Base-by-base conservation (phyloP, 441 rosid genomes). In the Gossypium aridum region DNA sequence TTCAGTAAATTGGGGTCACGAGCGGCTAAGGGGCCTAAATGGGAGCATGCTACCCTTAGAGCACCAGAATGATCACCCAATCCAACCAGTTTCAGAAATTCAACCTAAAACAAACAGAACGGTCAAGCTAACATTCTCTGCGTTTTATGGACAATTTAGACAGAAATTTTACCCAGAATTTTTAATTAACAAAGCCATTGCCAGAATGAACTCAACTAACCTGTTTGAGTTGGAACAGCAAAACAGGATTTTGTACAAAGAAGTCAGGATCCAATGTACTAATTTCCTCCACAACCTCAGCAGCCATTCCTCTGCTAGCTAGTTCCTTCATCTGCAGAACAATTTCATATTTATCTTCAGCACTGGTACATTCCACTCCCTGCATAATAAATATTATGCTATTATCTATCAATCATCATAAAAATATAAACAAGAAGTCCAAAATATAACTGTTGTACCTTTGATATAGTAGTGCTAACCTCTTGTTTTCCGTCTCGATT, bases 141-240 rank as follows among this genome's bases (percentile, higher is more conserved):
- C 16, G 16, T 37, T 5, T 23, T 71, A 57, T 39, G 19, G 25
- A 9, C 12, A 61, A 9, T 16, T 47, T 8, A n/a, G 10, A 23
- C 22, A 72, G n/a, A 61, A 7, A 8, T 54, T 9, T 14, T 19
- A 16, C 55, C n/a, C n/a, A n/a, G 14, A 45, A 23, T 13, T 17
- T 72, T 72, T 2, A 9, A 4, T 37, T 16, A n/a, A 61, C 43
- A 17, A 72, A 68, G 70, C 70, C 63, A 57, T 47, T 28, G n/a
- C 61, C 23, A 70, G 56, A 22, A 8, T 39, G 7, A 20, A 56
- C 54, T 62, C 43, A 28, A 71, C 28, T 83, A 73, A 91, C 99
- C 91, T 92, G 99, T 92, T 91, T 94, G 51, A 94, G 92, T 75
- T 88, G 97, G 83, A 94, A 92, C 62, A 87, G 87, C 79, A 90